Percentiles rank a stretch among this genome's conserved stretches.
These are phyloP conservation scores for Erodium moschatum DNA, from an alignment of 441 rosid species.

Conservation along the genomic window DNA sequence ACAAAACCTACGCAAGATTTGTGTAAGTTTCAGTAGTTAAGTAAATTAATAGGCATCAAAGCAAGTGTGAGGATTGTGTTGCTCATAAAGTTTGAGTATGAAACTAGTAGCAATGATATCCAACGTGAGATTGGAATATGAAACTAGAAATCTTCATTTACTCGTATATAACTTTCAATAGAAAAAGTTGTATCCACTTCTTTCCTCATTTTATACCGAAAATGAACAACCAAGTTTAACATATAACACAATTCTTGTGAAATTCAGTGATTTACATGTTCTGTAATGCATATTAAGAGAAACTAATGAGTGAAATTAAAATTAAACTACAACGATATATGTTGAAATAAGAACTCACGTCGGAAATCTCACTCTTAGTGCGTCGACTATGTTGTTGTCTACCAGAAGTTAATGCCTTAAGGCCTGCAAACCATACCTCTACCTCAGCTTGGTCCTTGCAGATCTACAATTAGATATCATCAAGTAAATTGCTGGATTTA, in stretches of 20 bases:
- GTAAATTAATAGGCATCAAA: no score
- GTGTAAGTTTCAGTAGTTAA: no score
- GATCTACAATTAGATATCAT: conserved; percentile 33
- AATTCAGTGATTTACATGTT: not conserved
- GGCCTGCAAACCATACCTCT: conserved; percentile 94
- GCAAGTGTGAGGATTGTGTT: no score
- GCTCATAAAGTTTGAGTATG: no score
- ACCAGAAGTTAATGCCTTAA: conserved; percentile 77
- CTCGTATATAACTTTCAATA: not conserved
- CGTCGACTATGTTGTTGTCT: conserved; percentile 65
- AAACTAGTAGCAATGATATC: no score
- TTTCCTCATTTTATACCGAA: not conserved
- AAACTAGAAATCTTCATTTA: not conserved
- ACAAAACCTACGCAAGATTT: no score
- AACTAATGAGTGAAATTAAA: not conserved
- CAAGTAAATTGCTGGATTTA: conserved; percentile 15
- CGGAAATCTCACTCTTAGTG: conserved; percentile 85
- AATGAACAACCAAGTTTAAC: not conserved
- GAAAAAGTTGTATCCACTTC: not conserved
- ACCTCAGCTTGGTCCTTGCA: conserved; percentile 98
- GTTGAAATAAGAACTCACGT: conserved; percentile 86
- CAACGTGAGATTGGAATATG: not conserved
- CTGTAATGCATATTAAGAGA: no score
- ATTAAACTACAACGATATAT: conserved; percentile 16
- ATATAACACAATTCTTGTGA: not conserved